Percentiles rank a stretch among this genome's conserved stretches.
Evolutionary conservation across 306 rosid genomes (phyloP).

Genomic region (Potentilla sterilis): DNA sequence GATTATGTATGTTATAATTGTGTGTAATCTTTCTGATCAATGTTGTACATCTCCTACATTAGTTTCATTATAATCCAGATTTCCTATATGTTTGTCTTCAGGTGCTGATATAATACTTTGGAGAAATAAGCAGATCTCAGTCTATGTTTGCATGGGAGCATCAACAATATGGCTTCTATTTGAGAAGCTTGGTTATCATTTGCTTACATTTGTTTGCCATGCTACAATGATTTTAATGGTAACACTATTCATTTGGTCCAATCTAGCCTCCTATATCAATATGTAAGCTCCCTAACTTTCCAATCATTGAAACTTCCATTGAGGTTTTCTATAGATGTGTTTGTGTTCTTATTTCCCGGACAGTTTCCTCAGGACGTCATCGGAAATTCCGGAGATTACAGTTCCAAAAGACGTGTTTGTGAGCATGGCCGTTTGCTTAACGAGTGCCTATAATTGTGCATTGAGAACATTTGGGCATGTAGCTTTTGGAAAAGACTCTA

Average conservation of each 20-base stretch:
- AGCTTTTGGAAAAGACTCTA: slow-evolving; percentile 42
- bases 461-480: slow-evolving; percentile 33
- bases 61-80: not conserved
- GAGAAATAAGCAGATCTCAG: slow-evolving; percentile 46
- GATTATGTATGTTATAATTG: slow-evolving; percentile 36
- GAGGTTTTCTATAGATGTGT: not conserved
- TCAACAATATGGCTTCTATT: slow-evolving; percentile 46
- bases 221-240: slow-evolving; percentile 32
- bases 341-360: slow-evolving; percentile 4
- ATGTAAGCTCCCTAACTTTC: slow-evolving; percentile 37
- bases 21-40: not conserved
- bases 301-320: not conserved
- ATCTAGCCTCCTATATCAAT: slow-evolving; percentile 30
- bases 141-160: slow-evolving; percentile 36
- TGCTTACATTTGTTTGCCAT: slow-evolving; percentile 49
- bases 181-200: slow-evolving; percentile 50
- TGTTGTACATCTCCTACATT: not conserved
- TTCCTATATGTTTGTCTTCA: slow-evolving; percentile 19
- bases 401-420: slow-evolving; percentile 37
- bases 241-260: slow-evolving; percentile 46
- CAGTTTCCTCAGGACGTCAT: slow-evolving; percentile 37
- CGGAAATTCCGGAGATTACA: slow-evolving; percentile 31
- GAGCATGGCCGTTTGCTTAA: slow-evolving; percentile 35
- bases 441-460: slow-evolving; percentile 27
- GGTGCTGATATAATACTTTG: slow-evolving; percentile 66